These are phyloP conservation scores for Calamus simplicifolius DNA, from an alignment of 176 grass and related monocot genomes.

Conservation along the genomic window DNA sequence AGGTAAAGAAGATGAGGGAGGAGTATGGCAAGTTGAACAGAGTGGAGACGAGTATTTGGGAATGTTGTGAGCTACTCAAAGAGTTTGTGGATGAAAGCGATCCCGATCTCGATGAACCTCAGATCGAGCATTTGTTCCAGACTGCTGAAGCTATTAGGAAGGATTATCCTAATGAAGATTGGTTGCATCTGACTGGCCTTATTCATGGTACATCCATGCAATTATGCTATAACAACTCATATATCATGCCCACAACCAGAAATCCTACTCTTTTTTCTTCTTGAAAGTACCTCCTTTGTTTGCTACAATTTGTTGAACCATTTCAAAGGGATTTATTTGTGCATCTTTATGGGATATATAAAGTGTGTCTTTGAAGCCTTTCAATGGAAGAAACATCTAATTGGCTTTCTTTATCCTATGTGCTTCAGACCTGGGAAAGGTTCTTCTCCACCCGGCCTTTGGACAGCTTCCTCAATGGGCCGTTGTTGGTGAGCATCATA, in stretches of 20 bases:
- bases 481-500: constrained; percentile 62
- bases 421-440: constrained; percentile 78
- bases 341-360: too few species aligned
- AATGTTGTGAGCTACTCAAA: constrained; percentile 75
- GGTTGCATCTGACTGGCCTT: constrained; percentile 89
- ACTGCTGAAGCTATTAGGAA: constrained; percentile 92
- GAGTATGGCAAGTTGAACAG: constrained; percentile 61
- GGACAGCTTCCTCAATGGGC: constrained; percentile 85
- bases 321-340: too few species aligned
- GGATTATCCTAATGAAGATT: constrained; percentile 89
- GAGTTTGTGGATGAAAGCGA: constrained; percentile 89
- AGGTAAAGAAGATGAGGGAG: constrained; percentile 48
- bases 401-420: not conserved
- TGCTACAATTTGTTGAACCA: too few species aligned
- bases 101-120: constrained; percentile 89
- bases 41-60: constrained; percentile 82
- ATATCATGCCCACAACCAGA: too few species aligned
- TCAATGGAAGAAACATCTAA: not conserved
- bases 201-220: constrained; percentile 54
- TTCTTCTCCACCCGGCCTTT: constrained; percentile 75
- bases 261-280: too few species aligned
- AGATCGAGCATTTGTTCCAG: constrained; percentile 96
- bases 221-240: too few species aligned
- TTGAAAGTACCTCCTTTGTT: too few species aligned
- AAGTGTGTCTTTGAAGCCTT: too few species aligned